phyloP scores from a whole-genome alignment of 345 rosid genomes.

The Eucalyptus coolabah region DNA sequence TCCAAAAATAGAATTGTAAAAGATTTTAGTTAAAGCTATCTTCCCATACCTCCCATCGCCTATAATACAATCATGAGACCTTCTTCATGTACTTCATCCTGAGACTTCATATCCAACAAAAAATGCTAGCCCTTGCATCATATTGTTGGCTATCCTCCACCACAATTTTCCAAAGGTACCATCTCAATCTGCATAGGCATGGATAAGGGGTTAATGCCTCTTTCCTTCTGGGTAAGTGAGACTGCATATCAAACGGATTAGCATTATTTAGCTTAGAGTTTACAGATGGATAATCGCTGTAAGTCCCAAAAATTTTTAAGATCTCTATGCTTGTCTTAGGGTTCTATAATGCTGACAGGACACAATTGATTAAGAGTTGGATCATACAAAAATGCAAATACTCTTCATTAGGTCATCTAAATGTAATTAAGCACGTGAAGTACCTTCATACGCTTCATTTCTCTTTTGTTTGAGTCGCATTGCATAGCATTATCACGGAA shows the following conservation, averaged over 20 bases:
- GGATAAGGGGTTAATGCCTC: not conserved
- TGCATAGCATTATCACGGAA: not conserved
- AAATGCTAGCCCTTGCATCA: not conserved
- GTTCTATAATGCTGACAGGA: not conserved
- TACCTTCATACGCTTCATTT: not conserved
- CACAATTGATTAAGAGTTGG: not conserved
- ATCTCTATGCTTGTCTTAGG: not conserved
- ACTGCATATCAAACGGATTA: not conserved
- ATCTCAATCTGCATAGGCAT: not conserved
- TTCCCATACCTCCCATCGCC: not conserved
- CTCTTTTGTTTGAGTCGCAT: not conserved
- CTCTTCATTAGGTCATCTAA: not conserved
- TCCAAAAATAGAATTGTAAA: not conserved
- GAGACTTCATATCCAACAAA: not conserved
- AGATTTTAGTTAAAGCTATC: not conserved
- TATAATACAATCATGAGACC: not conserved
- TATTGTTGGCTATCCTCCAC: not conserved
- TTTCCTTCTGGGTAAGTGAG: not conserved
- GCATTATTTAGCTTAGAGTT: not conserved
- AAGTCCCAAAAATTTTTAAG: not conserved
- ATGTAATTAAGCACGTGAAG: not conserved
- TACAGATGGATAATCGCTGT: not conserved
- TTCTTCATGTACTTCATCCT: not conserved
- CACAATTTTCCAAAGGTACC: not conserved
- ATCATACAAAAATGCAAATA: not conserved